These are phyloP conservation scores for Rhodomyrtus psidioides DNA, from an alignment of 441 rosid genomes.

Conservation along the genomic window DNA sequence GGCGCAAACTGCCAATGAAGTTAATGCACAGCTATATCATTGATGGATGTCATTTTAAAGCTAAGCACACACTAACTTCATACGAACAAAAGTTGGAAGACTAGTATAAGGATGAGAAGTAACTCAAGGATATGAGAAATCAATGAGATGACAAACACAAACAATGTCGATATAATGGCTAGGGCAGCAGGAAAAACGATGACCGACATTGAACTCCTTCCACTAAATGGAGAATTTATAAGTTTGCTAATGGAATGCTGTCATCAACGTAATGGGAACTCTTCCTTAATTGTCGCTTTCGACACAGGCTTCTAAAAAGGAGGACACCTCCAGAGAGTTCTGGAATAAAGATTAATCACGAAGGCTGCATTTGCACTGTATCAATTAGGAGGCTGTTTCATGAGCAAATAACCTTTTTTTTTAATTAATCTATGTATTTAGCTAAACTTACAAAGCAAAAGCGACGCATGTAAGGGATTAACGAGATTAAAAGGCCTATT, in stretches of 20 bases:
- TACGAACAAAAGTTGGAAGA: neutral
- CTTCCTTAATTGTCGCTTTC: neutral
- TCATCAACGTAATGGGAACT: no score
- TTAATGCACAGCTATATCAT: neutral
- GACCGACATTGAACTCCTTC: neutral
- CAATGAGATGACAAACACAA: neutral
- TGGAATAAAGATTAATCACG: no score
- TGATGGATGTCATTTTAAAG: neutral
- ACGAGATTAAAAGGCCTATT: neutral
- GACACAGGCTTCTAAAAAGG: neutral
- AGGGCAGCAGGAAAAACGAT: no score
- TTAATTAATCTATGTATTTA: no score
- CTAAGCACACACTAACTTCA: neutral
- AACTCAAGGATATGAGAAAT: neutral
- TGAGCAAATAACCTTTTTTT: no score
- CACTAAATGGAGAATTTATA: neutral
- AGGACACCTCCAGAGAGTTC: neutral
- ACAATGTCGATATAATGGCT: no score
- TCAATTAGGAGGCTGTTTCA: no score
- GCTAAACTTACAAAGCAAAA: no score
- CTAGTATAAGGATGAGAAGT: neutral
- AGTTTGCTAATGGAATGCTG: neutral
- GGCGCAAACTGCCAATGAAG: neutral
- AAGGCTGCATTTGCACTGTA: no score
- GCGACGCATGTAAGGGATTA: no score